Base-by-base conservation (phyloP, 768 basidiomycete species). In the Amanita polypyramis region DNA sequence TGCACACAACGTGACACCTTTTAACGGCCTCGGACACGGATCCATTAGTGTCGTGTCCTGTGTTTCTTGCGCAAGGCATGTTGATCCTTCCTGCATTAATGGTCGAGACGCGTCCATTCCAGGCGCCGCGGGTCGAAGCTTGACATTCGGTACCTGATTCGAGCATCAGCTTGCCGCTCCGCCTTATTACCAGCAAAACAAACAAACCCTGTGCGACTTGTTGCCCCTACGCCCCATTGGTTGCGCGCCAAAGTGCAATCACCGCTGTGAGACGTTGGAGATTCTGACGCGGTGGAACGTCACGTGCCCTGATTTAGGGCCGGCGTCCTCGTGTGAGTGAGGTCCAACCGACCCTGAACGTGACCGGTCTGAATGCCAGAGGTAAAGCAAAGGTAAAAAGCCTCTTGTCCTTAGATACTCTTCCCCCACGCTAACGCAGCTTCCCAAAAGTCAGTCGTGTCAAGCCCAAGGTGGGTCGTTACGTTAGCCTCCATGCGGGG, bases 141-240 rank as follows among this genome's bases (percentile, higher is more conserved):
- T 87, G 52, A 89, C 87, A 68, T 83, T 84, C 2, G 87, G 86
- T 12, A 90, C 85, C 86, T 89, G 45, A 19, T 7, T 12, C 30
- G 19, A 33, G 30, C 30, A 33, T 33, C n/a, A 42, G 15, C 8
- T n/a, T n/a, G n/a, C n/a, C n/a, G n/a, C n/a, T n/a, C n/a, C n/a
- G n/a, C n/a, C n/a, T n/a, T n/a, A n/a, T n/a, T n/a, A n/a, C n/a
- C n/a, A n/a, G n/a, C n/a, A n/a, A n/a, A n/a, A n/a, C n/a, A n/a
- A 2, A 50, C 54, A 2, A 51, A 76, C 82, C 67, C 82, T 85
- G 65, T 70, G 70, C 4, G 82, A 84, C 59, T 81, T 82, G 65
- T 85, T 85, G 11, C 66, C 63, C 47, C 80, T 70, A 51, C 81
- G 71, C 56, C 65, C 69, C 70, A 73, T 75, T 29, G 46, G 49